Base-by-base conservation (phyloP, 2,329 filamentous ascomycete species). In the Colletotrichum melonis region DNA sequence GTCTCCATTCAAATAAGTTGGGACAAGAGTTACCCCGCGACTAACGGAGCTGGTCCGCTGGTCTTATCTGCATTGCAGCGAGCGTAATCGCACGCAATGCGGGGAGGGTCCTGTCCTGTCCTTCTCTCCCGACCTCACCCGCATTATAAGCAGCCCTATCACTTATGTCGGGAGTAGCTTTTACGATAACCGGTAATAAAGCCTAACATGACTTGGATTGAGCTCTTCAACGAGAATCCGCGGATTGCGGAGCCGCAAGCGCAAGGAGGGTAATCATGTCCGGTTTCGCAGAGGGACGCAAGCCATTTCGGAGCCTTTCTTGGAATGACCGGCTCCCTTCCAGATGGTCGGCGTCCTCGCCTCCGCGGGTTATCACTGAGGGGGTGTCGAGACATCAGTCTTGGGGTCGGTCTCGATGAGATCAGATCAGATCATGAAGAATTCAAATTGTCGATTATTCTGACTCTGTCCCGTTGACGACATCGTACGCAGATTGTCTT, bases 61-160 rank as follows among this genome's bases (percentile, higher is more conserved):
- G 35, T 14, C 35, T 38, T 38, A 38, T 38, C 35, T 46, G 42
- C 42, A 49, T 49, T 49, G 42, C 42, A 49, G 19, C 42, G 42
- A 49, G 42, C 42, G 42, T 49, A 49, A 49, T 49, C 42, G 42
- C 42, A 49, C 42, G 42, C 42, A 49, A 49, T n/a, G 42, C 42
- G 42, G 42, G 42, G 42, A 49, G 19, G 42, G 42, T 52, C 60
- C 42, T 38, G 35, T 63, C 42, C 38, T 30, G 7, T 9, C 30
- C 30, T 32, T 5, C 28, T 42, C 60, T 46, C 38, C 60, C 9
- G 26, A 26, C 24, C 12, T 32, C 38, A 26, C 38, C 24, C 38
- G 56, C 35, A 62, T 38, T 49, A n/a, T 49, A 42, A 6, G 35
- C 60, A 63, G 60, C 60, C 38, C 38, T 63, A 63, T 52, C 42